Conservation (phyloP, 2,329 filamentous ascomycete species). For the Biscogniauxia sp. region DNA sequence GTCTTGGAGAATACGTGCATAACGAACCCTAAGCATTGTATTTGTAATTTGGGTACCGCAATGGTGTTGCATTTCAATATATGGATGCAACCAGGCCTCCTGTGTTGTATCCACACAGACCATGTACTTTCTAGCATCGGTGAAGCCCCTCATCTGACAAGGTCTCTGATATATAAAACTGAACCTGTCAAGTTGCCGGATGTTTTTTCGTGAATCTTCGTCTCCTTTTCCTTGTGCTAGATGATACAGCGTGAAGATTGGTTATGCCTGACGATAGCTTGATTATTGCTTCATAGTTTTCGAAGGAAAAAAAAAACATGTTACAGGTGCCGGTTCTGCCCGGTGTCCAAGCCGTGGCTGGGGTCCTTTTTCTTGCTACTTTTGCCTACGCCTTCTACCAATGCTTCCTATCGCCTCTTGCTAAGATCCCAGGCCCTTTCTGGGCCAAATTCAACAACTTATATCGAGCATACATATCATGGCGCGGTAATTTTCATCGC, state of each 20-base stretch:
- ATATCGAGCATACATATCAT: conserved; percentile 7
- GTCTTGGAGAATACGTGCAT: background rate
- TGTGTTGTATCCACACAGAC: background rate
- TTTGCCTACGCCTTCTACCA: conserved; percentile 9
- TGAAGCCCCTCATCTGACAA: background rate
- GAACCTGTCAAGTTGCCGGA: background rate
- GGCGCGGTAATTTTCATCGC: conserved; percentile 6
- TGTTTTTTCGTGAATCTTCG: too few species aligned
- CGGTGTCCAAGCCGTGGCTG: background rate
- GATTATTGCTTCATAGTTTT: background rate
- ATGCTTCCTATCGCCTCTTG: conserved; percentile 11
- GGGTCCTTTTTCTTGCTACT: background rate
- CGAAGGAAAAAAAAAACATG: too few species aligned
- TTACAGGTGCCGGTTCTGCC: too few species aligned
- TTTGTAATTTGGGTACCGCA: background rate
- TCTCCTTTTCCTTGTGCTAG: too few species aligned
- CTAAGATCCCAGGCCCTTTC: conserved; percentile 11
- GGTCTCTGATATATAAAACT: background rate
- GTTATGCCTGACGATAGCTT: background rate
- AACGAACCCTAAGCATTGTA: background rate
- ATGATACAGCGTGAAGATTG: background rate
- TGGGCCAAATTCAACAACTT: conserved; percentile 9
- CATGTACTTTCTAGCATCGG: background rate
- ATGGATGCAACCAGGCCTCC: background rate
- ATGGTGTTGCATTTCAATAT: background rate